Evolutionary conservation across 2,329 filamentous ascomycete genomes (phyloP), one percentile per base, ranked within the genome.

Genomic region (Didymella segeticola): DNA sequence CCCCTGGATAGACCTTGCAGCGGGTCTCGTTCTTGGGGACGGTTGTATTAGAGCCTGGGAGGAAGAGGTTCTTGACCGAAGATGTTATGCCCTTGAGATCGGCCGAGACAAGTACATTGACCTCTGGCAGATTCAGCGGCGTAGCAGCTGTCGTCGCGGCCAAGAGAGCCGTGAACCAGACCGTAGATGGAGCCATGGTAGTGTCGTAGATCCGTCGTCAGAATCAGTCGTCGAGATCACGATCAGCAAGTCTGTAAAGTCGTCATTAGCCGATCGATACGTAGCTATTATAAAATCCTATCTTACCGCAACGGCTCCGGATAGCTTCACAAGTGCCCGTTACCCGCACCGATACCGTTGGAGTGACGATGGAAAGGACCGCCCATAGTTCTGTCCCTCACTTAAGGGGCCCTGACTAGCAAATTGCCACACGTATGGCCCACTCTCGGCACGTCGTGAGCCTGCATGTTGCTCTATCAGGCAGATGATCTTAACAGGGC

Each of bases 1-100:
- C 76, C 17, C 74, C 76, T 1, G 80, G 82, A 38, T 77, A 79
- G 2, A 79, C 73, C 66, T 82, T 84, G 70, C 82, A 84, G 56
- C 66, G 52, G 9, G 61, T 60, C 19, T 53, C 55, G 23, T 55
- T 58, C n/a, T 46, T 57, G 17, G 62, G 51, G 3, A 57, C 14
- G 12, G 50, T 53, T 1, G 56, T 30, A 14, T 48, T 43, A 17
- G 57, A 56, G 19, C 43, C 53, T 3, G 66, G 58, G 10, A 56
- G 46, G 17, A 71, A 70, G 4, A 72, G 61, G 4, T 52, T 45
- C 38, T 56, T 63, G 39, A 72, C 36, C 2, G 57, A 43, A 19
- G 61, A 47, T 26, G 53, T 25, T 22, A 70, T 53, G 19, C 48
- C 58, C 38, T 65, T 48, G 12, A 72, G 59, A 22, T 66, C 60